phyloP scores from a whole-genome alignment of 108 stramenopile genomes.

The Mediolabrus comicus region DNA sequence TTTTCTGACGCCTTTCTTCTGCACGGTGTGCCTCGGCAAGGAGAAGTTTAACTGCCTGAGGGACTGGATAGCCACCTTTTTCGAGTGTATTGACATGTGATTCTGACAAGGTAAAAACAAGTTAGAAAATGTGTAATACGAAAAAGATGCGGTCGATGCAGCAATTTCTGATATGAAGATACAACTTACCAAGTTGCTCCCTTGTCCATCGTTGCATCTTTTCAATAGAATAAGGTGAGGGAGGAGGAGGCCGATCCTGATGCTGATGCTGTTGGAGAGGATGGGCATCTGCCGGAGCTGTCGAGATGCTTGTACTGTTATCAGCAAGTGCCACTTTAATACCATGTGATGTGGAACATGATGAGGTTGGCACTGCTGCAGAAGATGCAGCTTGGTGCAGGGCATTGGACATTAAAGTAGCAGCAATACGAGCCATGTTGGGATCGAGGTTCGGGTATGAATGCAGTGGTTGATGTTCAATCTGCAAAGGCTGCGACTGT shows the following conservation, averaged over 20 bases:
- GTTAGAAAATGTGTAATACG: background rate
- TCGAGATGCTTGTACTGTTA: no score
- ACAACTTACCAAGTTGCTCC: slow-evolving; percentile 60
- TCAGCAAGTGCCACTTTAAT: no score
- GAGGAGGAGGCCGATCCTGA: background rate
- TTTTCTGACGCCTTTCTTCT: slow-evolving; percentile 79
- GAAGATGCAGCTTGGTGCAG: no score
- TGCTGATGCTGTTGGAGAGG: no score
- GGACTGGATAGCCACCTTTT: slow-evolving; percentile 63
- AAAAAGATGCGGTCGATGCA: background rate
- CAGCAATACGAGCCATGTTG: background rate
- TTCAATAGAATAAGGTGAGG: background rate
- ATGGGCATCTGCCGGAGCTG: no score
- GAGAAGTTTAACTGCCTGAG: slow-evolving; percentile 65
- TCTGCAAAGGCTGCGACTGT: background rate
- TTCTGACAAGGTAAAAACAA: slow-evolving; percentile 36
- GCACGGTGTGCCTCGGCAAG: slow-evolving; percentile 66
- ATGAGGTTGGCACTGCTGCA: no score
- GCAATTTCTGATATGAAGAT: background rate
- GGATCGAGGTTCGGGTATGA: background rate
- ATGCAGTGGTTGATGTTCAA: no score
- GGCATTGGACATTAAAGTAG: no score
- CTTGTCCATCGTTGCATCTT: slow-evolving; percentile 56
- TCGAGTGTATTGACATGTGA: slow-evolving; percentile 59
- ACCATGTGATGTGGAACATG: no score